Base-by-base conservation (phyloP, 495 filamentous ascomycete species). In the Venustampulla echinocandica region DNA sequence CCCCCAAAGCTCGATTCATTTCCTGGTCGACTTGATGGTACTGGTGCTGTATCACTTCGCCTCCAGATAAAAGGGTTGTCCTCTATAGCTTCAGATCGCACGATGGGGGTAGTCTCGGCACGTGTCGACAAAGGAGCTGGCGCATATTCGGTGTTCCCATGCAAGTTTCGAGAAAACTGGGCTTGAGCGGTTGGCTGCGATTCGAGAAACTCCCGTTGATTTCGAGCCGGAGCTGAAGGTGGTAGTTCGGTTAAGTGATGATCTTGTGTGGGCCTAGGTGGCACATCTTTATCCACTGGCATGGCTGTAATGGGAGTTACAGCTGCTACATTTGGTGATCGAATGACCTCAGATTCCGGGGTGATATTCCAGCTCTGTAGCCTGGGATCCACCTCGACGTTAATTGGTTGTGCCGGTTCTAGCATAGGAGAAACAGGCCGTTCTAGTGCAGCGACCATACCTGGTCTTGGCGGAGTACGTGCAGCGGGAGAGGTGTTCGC, bases 341-440 rank as follows among this genome's bases (percentile, higher is more conserved):
- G 19, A 34, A 15, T 21, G 22, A 39, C 30, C 18, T 28, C 24
- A 50, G 42, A 19, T 13, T 38, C 25, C 9, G 39, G 39, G 37
- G 40, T 35, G 13, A 10, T 28, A 24, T 47, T 44, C 46, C 54
- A 42, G 18, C 46, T 41, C 20, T 25, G 32, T 33, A 51, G 23
- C n/a, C 24, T 36, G 19, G 22, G 33, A 23, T 55, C 48, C 17
- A 37, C 14, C 10, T 32, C 14, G 30, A 15, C 19, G 15, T 3
- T 23, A 1, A 40, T 20, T 10, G 33, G 37, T n/a, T 28, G 44
- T 17, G 19, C 0, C 2, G 32, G 41, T 38, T 52, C 40, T 14
- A 40, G 53, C 36, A 50, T 43, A 6, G 55, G 55, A 32, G 50
- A 58, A 1, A 42, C 30, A 24, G 51, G 51, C 23, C 52, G 27